Percentiles rank a stretch among this genome's conserved stretches.
Conservation (phyloP, 441 rosid genomes). For the Erysimum cheiri region DNA sequence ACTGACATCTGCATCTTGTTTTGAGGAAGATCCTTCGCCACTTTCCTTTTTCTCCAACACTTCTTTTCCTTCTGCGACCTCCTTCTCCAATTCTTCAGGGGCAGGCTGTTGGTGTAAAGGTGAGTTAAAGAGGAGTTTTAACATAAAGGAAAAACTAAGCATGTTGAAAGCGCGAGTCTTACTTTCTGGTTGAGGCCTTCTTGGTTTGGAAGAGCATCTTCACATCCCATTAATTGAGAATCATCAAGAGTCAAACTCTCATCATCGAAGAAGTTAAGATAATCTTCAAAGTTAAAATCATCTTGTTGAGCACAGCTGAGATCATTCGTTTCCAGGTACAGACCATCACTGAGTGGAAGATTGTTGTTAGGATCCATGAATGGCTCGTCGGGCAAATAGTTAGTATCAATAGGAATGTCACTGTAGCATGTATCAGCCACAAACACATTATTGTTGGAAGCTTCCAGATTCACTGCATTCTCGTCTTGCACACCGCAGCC, state of each 20-base stretch:
- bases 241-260: conserved; percentile 57
- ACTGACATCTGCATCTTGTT: conserved; percentile 53
- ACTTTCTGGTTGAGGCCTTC: conserved; percentile 53
- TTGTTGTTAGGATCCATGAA: conserved; percentile 54
- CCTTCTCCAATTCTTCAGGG: conserved; percentile 52
- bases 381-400: conserved; percentile 58
- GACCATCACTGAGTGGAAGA: conserved; percentile 56
- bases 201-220: conserved; percentile 46
- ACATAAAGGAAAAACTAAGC: neutral
- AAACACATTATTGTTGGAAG: conserved; percentile 53
- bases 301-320: conserved; percentile 56
- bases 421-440: conserved; percentile 50
- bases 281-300: conserved; percentile 73
- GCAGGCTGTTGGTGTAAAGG: conserved; percentile 49
- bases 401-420: conserved; percentile 43
- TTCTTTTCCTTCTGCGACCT: conserved; percentile 41
- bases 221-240: conserved; percentile 54
- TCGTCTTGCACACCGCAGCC: conserved; percentile 52
- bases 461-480: conserved; percentile 44
- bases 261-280: conserved; percentile 67
- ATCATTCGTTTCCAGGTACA: conserved; percentile 73
- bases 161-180: conserved; percentile 31
- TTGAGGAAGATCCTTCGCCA: conserved; percentile 65
- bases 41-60: conserved; percentile 45
- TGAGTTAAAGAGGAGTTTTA: conserved; percentile 22